Percentiles rank a stretch among this genome's conserved stretches.
These are phyloP conservation scores for Leccinellum albellum DNA, from an alignment of 768 basidiomycete genomes.

Conservation along the genomic window DNA sequence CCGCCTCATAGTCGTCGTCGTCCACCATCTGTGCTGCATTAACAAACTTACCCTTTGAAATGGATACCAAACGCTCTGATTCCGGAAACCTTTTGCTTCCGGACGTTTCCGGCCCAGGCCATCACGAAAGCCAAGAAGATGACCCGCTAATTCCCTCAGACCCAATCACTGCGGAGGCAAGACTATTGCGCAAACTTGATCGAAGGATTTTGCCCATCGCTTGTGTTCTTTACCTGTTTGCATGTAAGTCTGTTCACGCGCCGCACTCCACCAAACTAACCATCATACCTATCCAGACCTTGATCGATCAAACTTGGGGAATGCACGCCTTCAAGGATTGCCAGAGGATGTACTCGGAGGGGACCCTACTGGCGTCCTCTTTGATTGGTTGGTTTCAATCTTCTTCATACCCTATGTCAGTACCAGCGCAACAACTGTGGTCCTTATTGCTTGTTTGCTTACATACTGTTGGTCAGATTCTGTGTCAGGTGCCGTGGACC, in stretches of 20 bases:
- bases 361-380: constrained; percentile 63
- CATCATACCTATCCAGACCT: constrained; percentile 36
- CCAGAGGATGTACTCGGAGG: constrained; percentile 61
- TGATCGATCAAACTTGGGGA: constrained; percentile 76
- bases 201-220: constrained; percentile 64
- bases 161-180: constrained; percentile 40
- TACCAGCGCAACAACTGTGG: background rate
- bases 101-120: background rate
- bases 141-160: constrained; percentile 20
- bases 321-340: constrained; percentile 72
- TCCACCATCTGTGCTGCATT: background rate
- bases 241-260: constrained; percentile 47
- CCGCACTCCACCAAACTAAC: background rate
- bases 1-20: background rate
- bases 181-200: constrained; percentile 63
- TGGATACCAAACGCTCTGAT: constrained; percentile 18
- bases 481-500: constrained; percentile 68
- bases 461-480: constrained; percentile 42
- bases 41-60: background rate
- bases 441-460: background rate
- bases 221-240: constrained; percentile 72
- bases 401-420: constrained; percentile 80
- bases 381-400: constrained; percentile 73
- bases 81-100: background rate
- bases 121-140: constrained; percentile 9